These are phyloP conservation scores for Phialophora chinensis DNA, from an alignment of 2,329 filamentous ascomycete species.

Conservation along the genomic window DNA sequence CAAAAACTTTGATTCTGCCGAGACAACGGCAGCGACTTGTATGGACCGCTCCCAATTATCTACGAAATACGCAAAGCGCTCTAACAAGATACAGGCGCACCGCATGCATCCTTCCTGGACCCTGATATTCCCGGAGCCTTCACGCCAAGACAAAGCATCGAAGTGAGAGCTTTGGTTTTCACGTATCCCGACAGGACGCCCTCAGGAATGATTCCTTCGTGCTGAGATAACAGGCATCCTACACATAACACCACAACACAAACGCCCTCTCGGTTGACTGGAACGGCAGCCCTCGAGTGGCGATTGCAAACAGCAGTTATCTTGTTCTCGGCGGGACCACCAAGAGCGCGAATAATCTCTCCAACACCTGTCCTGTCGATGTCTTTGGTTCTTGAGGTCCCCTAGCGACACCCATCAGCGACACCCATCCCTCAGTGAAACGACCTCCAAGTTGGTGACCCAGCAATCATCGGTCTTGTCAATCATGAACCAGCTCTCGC, in stretches of 20 bases:
- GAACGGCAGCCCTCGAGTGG: background rate
- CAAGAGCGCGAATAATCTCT: background rate
- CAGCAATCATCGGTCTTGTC: background rate
- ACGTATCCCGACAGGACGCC: background rate
- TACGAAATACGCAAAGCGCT: background rate
- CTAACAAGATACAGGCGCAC: background rate
- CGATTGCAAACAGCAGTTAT: background rate
- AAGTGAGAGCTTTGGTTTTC: slow-evolving; percentile 15
- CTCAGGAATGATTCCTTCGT: too few relatives aligned
- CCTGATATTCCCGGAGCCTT: background rate
- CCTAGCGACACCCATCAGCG: background rate
- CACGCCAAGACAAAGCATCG: slow-evolving; percentile 5
- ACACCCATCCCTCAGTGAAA: background rate
- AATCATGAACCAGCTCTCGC: background rate
- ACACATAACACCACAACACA: background rate
- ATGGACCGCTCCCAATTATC: background rate
- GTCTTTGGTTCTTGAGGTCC: background rate
- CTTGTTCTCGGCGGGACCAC: background rate
- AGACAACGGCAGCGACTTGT: background rate
- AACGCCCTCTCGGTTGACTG: background rate
- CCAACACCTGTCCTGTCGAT: background rate
- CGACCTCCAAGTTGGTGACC: background rate
- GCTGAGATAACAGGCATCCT: too few relatives aligned
- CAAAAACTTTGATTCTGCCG: slow-evolving; percentile 13
- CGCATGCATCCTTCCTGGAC: slow-evolving; percentile 4